Conservation (phyloP, 108 stramenopile genomes). For the Schizochytrium sp. region DNA sequence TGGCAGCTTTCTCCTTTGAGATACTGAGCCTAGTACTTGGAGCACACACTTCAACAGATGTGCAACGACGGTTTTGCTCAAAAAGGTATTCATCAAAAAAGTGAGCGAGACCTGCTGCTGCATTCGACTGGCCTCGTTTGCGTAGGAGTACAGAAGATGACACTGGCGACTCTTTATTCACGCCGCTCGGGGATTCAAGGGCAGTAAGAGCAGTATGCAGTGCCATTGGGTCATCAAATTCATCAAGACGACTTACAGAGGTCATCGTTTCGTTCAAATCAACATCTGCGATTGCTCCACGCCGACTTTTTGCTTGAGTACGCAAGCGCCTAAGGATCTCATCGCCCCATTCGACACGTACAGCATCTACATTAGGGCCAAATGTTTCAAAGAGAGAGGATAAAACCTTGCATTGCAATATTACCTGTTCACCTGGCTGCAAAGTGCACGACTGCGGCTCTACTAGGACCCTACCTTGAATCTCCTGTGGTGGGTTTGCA, state of each 20-base stretch:
- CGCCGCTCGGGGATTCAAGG: neutral
- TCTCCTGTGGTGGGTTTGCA: neutral
- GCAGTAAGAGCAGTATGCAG: neutral
- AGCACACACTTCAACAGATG: neutral
- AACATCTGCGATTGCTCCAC: neutral
- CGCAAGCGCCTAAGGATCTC: neutral
- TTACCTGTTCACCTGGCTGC: neutral
- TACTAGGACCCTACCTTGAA: neutral
- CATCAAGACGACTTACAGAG: slow-evolving; percentile 6
- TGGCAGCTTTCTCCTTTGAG: too few relatives aligned
- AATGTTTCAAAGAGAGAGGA: neutral
- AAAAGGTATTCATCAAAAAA: slow-evolving; percentile 39
- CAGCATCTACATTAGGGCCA: neutral
- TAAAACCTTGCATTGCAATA: neutral
- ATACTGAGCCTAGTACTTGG: neutral
- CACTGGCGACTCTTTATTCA: too few relatives aligned
- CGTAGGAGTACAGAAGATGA: too few relatives aligned
- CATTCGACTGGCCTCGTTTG: neutral
- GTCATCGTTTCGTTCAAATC: slow-evolving; percentile 35
- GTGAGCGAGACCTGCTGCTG: neutral
- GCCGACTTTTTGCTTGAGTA: slow-evolving; percentile 2
- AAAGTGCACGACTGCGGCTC: slow-evolving; percentile 9
- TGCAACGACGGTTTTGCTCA: neutral
- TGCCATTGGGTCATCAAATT: neutral
- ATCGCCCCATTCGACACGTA: neutral